These are phyloP conservation scores for Lepidium sativum DNA, from an alignment of 345 rosid genomes.

Conservation along the genomic window DNA sequence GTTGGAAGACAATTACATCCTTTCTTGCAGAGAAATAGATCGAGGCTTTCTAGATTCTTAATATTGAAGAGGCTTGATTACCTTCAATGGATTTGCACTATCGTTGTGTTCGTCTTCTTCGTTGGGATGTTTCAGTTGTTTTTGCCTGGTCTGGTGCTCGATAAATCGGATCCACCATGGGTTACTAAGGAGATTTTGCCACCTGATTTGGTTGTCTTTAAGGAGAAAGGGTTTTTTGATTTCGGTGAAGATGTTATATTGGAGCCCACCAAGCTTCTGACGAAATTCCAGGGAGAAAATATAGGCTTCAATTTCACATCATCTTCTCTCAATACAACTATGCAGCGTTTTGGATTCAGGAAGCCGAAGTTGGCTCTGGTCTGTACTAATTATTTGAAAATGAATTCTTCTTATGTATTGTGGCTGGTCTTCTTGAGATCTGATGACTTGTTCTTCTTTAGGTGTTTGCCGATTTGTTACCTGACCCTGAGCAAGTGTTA, in stretches of 20 bases:
- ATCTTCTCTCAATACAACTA: constrained; percentile 38
- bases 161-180: constrained; percentile 37
- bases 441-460: constrained; percentile 15
- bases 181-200: constrained; percentile 14
- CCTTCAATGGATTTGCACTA: constrained; percentile 60
- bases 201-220: constrained; percentile 45
- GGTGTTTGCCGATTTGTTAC: constrained; percentile 75
- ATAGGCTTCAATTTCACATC: constrained; percentile 29
- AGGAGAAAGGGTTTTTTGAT: constrained; percentile 51
- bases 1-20: constrained; percentile 18
- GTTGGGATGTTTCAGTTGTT: constrained; percentile 57
- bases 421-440: background rate
- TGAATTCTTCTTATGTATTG: background rate
- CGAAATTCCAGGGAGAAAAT: constrained; percentile 41
- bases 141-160: constrained; percentile 57
- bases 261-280: constrained; percentile 43
- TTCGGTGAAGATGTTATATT: constrained; percentile 57
- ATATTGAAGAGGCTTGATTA: constrained; percentile 58
- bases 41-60: constrained; percentile 67
- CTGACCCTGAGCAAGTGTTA: constrained; percentile 71
- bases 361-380: constrained; percentile 92
- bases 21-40: constrained; percentile 48
- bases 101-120: constrained; percentile 54
- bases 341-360: constrained; percentile 49
- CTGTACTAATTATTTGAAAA: constrained; percentile 13